phyloP scores from a whole-genome alignment of 176 grass and related monocot genomes.

The Eremochloa ophiuroides region DNA sequence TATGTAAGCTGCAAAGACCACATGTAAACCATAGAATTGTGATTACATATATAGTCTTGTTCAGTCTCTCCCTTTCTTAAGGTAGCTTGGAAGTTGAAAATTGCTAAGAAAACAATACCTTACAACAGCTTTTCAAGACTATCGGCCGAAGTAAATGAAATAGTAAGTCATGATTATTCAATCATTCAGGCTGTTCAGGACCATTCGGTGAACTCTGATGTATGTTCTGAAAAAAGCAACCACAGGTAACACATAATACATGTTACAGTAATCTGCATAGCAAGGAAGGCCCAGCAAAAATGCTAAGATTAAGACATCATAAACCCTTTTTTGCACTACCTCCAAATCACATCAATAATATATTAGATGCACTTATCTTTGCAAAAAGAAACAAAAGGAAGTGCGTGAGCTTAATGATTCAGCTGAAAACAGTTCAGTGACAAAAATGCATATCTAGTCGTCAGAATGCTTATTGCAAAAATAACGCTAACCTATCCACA shows the following conservation, averaged over 20 bases:
- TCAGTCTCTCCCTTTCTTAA: constrained; percentile 19
- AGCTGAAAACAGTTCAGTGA: constrained; percentile 6
- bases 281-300: constrained; percentile 19
- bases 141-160: background rate
- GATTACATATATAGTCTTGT: background rate
- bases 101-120: background rate
- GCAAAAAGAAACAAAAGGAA: background rate
- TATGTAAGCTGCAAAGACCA: constrained; percentile 31
- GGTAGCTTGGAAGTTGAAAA: background rate
- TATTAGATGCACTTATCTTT: constrained; percentile 1
- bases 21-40: constrained; percentile 17
- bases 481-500: background rate
- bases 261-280: constrained; percentile 1
- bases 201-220: constrained; percentile 10
- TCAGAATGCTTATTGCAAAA: constrained; percentile 8
- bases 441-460: constrained; percentile 14
- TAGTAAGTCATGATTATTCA: background rate
- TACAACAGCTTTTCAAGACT: constrained; percentile 7
- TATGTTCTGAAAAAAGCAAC: constrained; percentile 12
- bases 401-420: background rate
- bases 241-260: background rate
- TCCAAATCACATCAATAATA: constrained; percentile 30
- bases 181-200: background rate
- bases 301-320: background rate
- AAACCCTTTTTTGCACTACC: background rate